Evolutionary conservation across 495 filamentous ascomycete genomes (phyloP).

Genomic region (Opeltia flavorubescens): DNA sequence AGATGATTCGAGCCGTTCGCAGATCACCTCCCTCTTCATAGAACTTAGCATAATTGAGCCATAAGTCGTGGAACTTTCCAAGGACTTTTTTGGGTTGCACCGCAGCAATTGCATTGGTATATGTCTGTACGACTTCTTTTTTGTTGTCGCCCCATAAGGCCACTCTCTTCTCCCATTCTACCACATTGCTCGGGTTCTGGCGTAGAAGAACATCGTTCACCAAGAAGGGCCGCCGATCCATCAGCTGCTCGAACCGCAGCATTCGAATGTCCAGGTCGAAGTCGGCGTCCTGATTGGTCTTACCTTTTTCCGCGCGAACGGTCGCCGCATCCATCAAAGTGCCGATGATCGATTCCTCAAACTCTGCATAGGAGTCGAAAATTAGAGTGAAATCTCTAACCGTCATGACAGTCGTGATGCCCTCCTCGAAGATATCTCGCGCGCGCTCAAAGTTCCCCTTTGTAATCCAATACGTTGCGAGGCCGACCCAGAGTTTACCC

Average conservation of each 20-base stretch:
- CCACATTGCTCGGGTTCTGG: constrained; percentile 93
- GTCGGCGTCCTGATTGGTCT: constrained; percentile 72
- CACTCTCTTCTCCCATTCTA: constrained; percentile 94
- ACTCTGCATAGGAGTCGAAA: constrained; percentile 93
- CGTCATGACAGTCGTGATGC: constrained; percentile 96
- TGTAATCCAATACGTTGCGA: constrained; percentile 95
- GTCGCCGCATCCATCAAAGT: constrained; percentile 82
- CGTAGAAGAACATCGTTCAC: constrained; percentile 91
- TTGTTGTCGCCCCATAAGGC: constrained; percentile 92
- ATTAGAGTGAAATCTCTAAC: constrained; percentile 96
- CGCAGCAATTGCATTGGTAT: constrained; percentile 83
- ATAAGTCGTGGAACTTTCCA: constrained; percentile 86
- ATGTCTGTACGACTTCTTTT: constrained; percentile 81
- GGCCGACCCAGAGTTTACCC: constrained; percentile 89
- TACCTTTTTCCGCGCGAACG: constrained; percentile 64
- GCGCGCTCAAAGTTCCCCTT: constrained; percentile 84
- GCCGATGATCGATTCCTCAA: constrained; percentile 90
- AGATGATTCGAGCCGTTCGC: constrained; percentile 72
- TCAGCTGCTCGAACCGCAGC: constrained; percentile 94
- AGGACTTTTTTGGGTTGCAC: constrained; percentile 91
- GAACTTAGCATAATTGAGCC: constrained; percentile 96
- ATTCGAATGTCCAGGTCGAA: constrained; percentile 95
- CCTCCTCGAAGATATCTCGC: constrained; percentile 90
- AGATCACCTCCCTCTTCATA: constrained; percentile 87
- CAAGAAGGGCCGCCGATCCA: constrained; percentile 93